phyloP scores from a whole-genome alignment of 768 basidiomycete species.

The Leccinellum luteum region DNA sequence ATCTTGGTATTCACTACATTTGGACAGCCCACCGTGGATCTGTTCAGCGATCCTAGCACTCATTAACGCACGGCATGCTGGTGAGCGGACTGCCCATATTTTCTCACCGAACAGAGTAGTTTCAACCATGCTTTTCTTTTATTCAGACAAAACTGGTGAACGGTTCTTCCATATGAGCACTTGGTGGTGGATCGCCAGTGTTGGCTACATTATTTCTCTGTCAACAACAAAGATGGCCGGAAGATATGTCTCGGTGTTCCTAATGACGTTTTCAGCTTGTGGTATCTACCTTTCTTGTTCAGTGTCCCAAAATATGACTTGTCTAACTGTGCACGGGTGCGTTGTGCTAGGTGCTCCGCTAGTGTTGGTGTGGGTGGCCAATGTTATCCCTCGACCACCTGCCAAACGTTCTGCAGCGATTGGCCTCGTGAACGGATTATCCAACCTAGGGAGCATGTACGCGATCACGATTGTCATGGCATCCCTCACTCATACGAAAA shows the following conservation, averaged over 20 bases:
- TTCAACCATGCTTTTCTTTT: slow-evolving; percentile 13
- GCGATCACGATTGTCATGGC: too few species aligned
- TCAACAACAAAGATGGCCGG: slow-evolving; percentile 49
- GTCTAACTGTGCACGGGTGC: background rate
- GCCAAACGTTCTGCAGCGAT: too few species aligned
- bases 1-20: background rate
- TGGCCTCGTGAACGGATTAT: too few species aligned
- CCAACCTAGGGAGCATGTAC: too few species aligned
- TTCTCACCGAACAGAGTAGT: background rate
- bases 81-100: slow-evolving; percentile 20
- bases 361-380: too few species aligned
- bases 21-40: slow-evolving; percentile 59
- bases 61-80: slow-evolving; percentile 27
- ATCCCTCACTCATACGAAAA: too few species aligned
- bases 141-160: slow-evolving; percentile 55
- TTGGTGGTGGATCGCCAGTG: slow-evolving; percentile 59
- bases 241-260: slow-evolving; percentile 60
- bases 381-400: too few species aligned
- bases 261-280: slow-evolving; percentile 57
- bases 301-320: background rate
- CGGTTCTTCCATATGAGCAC: slow-evolving; percentile 58
- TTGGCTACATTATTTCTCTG: slow-evolving; percentile 60
- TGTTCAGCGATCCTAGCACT: slow-evolving; percentile 49
- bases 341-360: slow-evolving; percentile 36
- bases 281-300: slow-evolving; percentile 23